phyloP scores from a whole-genome alignment of 768 basidiomycete genomes.

The Pisolithus marmoratus region DNA sequence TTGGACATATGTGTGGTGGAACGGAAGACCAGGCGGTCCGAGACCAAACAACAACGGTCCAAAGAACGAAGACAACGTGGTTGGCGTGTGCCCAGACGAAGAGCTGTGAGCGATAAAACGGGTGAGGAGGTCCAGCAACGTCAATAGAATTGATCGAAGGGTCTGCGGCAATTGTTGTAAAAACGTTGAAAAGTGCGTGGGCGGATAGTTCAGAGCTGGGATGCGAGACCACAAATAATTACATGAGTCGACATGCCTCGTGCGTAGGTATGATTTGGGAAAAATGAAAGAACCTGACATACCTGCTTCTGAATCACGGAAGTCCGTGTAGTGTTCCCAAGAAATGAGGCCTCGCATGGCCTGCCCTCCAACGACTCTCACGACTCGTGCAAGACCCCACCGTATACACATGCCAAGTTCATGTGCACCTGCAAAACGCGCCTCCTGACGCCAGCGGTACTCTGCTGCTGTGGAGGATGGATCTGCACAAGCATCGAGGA shows the following conservation, averaged over 20 bases:
- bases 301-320: conserved; percentile 82
- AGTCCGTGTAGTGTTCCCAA: conserved; percentile 80
- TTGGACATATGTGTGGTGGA: conserved; percentile 53
- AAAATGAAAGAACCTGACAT: conserved; percentile 20
- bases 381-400: conserved; percentile 84
- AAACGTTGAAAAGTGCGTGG: conserved; percentile 68
- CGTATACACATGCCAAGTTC: conserved; percentile 89
- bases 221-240: conserved; percentile 12
- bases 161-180: conserved; percentile 47
- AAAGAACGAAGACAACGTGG: conserved; percentile 84
- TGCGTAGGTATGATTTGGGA: conserved; percentile 13
- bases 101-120: conserved; percentile 80
- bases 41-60: conserved; percentile 88
- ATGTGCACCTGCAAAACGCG: conserved; percentile 76
- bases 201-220: conserved; percentile 57
- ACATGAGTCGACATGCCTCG: conserved; percentile 15
- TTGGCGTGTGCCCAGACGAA: conserved; percentile 85
- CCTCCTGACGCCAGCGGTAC: conserved; percentile 69
- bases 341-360: conserved; percentile 77
- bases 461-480: conserved; percentile 38
- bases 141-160: conserved; percentile 55
- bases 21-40: conserved; percentile 42
- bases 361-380: conserved; percentile 61
- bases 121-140: conserved; percentile 74
- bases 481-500: conserved; percentile 57